Base-by-base conservation (phyloP, 179 eudicot genomes). In the Spergularia azorica region DNA sequence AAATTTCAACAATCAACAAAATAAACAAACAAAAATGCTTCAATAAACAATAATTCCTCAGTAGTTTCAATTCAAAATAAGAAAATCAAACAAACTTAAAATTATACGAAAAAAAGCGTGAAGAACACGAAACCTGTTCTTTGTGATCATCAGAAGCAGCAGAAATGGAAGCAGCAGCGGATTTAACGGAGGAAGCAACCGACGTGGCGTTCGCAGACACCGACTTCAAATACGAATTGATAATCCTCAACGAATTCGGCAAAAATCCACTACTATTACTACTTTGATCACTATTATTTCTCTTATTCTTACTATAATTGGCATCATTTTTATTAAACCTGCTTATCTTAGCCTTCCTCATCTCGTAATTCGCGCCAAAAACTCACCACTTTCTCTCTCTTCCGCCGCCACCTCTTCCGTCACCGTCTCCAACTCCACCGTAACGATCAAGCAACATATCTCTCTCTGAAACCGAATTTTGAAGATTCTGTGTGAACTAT, bases 151-250 rank as follows among this genome's bases (percentile, higher is more conserved):
- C 90, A 26, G 84, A 75, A 71, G 83, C 81, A 6, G 75, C 65
- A 46, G 90, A 76, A 65, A 88, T 83, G 3, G 89, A 81, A 52
- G 87, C 90, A 48, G 95, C 88, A 39, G 89, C 89, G 56, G 87
- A 88, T 72, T 89, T 83, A 16, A 91, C 90, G 74, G 84, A 83
- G 11, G 91, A 80, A 38, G 73, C 81, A 10, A 79, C 81, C 4
- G 81, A 55, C 20, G 66, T 72, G 1, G 81, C 81, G n/a, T 79
- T 79, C 3, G 72, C 51, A 3, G 96, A 89, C 21, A 89, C 96
- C 48, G 90, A 85, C 63, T 84, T 88, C 64, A 91, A 73, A n/a
- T 89, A 91, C 20, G 96, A 89, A 10, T 91, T 83, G 26, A 91
- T 85, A 48, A 91, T 81, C 77, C 89, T 87, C 54, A 88, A 56